These are phyloP conservation scores for Termitomyces heimii DNA, from an alignment of 768 basidiomycete genomes.

Conservation along the genomic window DNA sequence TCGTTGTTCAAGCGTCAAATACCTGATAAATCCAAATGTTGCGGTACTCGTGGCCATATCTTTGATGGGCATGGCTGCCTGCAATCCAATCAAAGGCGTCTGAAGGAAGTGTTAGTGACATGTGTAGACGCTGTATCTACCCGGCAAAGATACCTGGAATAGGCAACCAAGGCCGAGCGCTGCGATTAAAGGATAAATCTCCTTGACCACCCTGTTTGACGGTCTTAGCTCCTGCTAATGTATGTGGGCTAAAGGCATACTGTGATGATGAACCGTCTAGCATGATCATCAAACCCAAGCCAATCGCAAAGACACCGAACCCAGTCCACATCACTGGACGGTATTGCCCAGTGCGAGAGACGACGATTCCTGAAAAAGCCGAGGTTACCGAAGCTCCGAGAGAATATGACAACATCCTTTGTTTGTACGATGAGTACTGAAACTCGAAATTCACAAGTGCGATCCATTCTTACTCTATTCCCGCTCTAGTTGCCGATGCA, in stretches of 20 bases:
- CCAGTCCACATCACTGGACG: slow-evolving; percentile 57
- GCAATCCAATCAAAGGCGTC: slow-evolving; percentile 67
- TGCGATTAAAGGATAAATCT: slow-evolving; percentile 61
- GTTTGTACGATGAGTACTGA: background rate
- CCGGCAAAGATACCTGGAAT: slow-evolving; percentile 40
- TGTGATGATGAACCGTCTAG: slow-evolving; percentile 51
- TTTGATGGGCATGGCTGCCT: slow-evolving; percentile 83
- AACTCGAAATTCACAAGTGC: background rate
- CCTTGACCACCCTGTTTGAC: slow-evolving; percentile 49
- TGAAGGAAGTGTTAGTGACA: slow-evolving; percentile 18
- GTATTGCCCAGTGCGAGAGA: slow-evolving; percentile 55
- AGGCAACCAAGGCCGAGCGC: slow-evolving; percentile 60
- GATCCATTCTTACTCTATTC: slow-evolving; percentile 47
- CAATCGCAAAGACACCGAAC: slow-evolving; percentile 52
- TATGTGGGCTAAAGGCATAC: slow-evolving; percentile 24
- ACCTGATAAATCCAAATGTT: slow-evolving; percentile 68
- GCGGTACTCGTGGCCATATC: slow-evolving; percentile 83
- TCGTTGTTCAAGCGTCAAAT: slow-evolving; percentile 8
- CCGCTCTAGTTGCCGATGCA: slow-evolving; percentile 64
- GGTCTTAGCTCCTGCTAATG: background rate
- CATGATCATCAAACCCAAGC: slow-evolving; percentile 69
- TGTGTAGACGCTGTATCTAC: background rate
- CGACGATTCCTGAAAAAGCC: slow-evolving; percentile 47
- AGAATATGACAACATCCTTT: slow-evolving; percentile 72
- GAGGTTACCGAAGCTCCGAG: slow-evolving; percentile 52